phyloP scores from a whole-genome alignment of 768 basidiomycete species.

The Tylopilus sp. region DNA sequence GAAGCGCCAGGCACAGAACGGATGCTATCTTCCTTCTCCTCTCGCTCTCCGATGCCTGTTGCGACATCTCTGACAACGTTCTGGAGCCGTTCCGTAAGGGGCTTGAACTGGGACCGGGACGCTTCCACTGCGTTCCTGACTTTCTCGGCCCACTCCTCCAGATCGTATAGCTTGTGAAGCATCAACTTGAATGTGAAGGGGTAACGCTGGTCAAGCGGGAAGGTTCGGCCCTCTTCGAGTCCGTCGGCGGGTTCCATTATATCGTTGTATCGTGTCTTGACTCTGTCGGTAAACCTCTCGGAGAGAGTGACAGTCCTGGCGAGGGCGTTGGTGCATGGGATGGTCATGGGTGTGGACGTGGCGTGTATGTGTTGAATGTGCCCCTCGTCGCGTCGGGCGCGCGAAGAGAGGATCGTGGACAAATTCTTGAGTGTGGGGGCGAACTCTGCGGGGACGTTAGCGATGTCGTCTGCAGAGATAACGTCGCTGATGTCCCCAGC shows the following conservation, averaged over 20 bases:
- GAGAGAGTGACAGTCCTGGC: constrained; percentile 15
- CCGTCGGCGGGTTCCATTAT: constrained; percentile 13
- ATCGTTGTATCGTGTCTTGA: not conserved
- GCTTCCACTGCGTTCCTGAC: constrained; percentile 50
- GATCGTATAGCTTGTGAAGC: constrained; percentile 60
- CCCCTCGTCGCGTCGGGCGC: constrained; percentile 3
- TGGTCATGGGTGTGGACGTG: not conserved
- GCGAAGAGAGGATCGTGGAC: constrained; percentile 33
- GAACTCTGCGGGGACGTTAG: constrained; percentile 27
- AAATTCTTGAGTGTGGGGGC: constrained; percentile 37
- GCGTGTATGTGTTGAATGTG: too few relatives aligned
- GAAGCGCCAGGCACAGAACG: not conserved
- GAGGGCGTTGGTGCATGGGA: constrained; percentile 23
- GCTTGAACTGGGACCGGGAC: constrained; percentile 55
- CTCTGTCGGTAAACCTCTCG: not conserved
- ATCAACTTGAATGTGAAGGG: constrained; percentile 66
- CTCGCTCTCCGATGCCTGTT: not conserved
- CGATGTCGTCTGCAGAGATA: constrained; percentile 31
- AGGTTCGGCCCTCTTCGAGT: constrained; percentile 34
- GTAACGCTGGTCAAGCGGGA: constrained; percentile 41
- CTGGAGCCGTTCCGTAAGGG: constrained; percentile 41
- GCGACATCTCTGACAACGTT: constrained; percentile 6
- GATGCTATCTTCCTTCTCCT: not conserved
- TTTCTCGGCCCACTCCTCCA: constrained; percentile 57
- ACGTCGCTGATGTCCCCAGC: constrained; percentile 13